These are phyloP conservation scores for Globisporangium megalacanthum DNA, from an alignment of 352 stramenopile genomes.

Conservation along the genomic window DNA sequence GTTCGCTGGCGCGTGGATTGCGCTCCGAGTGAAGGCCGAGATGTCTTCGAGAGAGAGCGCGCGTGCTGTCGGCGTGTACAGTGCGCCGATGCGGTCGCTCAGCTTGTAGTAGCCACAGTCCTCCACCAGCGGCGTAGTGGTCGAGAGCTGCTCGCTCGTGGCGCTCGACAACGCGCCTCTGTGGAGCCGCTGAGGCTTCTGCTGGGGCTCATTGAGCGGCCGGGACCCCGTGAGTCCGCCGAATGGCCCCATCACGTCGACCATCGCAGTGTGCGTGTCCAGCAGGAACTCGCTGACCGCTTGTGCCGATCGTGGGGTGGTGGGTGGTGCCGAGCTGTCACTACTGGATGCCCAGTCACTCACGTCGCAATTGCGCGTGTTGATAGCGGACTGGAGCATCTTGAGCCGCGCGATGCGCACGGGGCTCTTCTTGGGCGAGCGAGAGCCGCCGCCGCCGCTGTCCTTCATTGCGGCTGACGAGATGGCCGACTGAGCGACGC, in stretches of 20 bases:
- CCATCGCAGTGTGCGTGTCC: slow-evolving; percentile 38
- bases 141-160: slow-evolving; percentile 6
- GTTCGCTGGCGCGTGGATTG: slow-evolving; percentile 40
- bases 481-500: not conserved
- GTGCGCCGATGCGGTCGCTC: slow-evolving; percentile 76
- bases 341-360: slow-evolving; percentile 26
- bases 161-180: slow-evolving; percentile 7
- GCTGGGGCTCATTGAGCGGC: slow-evolving; percentile 13
- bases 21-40: slow-evolving; percentile 51
- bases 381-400: slow-evolving; percentile 81
- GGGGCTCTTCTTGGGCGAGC: slow-evolving; percentile 63
- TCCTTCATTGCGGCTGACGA: slow-evolving; percentile 11
- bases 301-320: slow-evolving; percentile 8
- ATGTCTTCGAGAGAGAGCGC: slow-evolving; percentile 66
- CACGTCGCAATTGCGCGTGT: slow-evolving; percentile 68
- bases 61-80: slow-evolving; percentile 65
- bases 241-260: slow-evolving; percentile 65
- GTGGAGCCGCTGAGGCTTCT: slow-evolving; percentile 32
- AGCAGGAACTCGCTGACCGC: slow-evolving; percentile 14
- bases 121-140: slow-evolving; percentile 28
- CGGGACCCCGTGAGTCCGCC: slow-evolving; percentile 51
- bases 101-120: slow-evolving; percentile 71
- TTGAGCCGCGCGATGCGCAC: slow-evolving; percentile 73
- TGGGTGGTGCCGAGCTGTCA: not conserved
- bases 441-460: not conserved